phyloP scores from a whole-genome alignment of 176 grass and related monocot genomes.

The Elymus sibiricus region DNA sequence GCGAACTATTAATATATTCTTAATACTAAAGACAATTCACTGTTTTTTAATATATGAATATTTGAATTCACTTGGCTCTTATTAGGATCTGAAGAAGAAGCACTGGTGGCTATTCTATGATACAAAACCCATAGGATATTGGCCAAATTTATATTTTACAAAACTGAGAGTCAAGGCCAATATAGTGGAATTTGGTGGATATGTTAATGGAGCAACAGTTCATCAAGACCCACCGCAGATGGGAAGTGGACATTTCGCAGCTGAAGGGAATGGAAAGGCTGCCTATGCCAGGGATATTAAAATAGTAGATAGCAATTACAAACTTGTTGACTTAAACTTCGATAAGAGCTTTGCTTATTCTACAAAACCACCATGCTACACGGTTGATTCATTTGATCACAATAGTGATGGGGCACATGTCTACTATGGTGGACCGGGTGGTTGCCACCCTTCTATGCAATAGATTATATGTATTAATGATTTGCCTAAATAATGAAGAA shows the following conservation, averaged over 20 bases:
- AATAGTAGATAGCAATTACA: not conserved
- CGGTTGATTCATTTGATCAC: not conserved
- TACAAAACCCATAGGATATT: not conserved
- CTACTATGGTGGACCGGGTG: not conserved
- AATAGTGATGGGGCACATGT: not conserved
- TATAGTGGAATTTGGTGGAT: not conserved
- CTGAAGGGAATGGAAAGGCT: not conserved
- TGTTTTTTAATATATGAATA: not conserved
- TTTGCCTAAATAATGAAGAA: not conserved
- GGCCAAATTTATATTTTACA: not conserved
- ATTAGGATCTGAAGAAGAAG: not conserved
- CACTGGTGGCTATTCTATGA: not conserved
- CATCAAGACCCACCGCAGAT: not conserved
- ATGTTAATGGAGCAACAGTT: not conserved
- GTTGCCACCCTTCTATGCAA: not conserved
- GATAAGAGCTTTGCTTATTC: not conserved
- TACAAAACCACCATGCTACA: not conserved
- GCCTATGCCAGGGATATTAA: not conserved
- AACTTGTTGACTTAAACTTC: not conserved
- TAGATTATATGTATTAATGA: not conserved
- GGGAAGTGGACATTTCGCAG: not conserved
- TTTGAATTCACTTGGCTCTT: not conserved
- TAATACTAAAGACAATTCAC: not conserved
- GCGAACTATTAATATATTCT: not conserved
- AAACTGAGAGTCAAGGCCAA: not conserved